Percentiles rank a stretch among this genome's conserved stretches.
Evolutionary conservation across 1,139 yeast species (phyloP).

Genomic region (Debaryomycetaceae sp.): DNA sequence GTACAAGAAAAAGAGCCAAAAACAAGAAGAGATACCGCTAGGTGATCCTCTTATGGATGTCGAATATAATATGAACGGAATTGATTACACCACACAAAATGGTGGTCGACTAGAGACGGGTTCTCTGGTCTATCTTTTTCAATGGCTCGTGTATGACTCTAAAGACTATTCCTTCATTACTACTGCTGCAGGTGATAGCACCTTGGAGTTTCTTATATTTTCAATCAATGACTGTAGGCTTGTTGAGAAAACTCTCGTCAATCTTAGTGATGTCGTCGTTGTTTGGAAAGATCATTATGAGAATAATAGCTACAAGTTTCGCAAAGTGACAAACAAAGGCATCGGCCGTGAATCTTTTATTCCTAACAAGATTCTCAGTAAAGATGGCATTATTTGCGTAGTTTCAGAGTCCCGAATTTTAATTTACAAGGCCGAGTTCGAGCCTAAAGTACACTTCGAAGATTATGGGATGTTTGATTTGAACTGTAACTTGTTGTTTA

Average conservation of each 20-base stretch:
- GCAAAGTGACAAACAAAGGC: background rate
- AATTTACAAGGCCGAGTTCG: background rate
- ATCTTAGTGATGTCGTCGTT: background rate
- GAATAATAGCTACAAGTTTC: background rate
- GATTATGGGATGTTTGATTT: background rate
- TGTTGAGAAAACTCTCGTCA: background rate
- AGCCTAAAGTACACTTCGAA: background rate
- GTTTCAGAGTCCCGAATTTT: background rate
- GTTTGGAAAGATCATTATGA: background rate
- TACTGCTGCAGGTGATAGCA: constrained; percentile 4
- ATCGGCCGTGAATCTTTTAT: background rate
- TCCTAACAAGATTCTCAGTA: background rate
- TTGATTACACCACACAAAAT: constrained; percentile 6
- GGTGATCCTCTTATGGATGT: constrained; percentile 19
- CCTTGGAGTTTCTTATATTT: background rate
- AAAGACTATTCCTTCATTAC: constrained; percentile 16
- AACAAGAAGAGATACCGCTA: constrained; percentile 9
- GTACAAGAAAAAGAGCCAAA: constrained; percentile 9
- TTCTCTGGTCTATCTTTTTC: constrained; percentile 5
- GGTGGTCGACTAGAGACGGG: constrained; percentile 5
- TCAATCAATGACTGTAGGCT: background rate
- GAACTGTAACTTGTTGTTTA: background rate
- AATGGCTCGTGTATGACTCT: constrained; percentile 5
- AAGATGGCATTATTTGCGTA: background rate
- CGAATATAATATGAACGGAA: constrained; percentile 16